Percentiles rank a stretch among this genome's conserved stretches.
These are phyloP conservation scores for Phytophthora foliorum DNA, from an alignment of 352 stramenopile species.

Conservation along the genomic window DNA sequence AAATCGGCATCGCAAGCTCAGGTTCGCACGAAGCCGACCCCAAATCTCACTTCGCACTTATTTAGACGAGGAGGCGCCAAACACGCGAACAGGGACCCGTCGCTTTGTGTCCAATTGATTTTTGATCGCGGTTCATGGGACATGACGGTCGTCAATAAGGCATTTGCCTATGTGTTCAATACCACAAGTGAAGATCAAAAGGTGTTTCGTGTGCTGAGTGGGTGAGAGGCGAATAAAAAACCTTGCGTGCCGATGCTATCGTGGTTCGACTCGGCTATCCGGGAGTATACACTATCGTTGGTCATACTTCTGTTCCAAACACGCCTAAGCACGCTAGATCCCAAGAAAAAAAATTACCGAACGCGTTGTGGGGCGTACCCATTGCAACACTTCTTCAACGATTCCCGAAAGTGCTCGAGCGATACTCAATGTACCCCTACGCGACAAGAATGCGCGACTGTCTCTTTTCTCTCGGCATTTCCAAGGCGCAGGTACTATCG, in stretches of 20 bases:
- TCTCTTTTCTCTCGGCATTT: background rate
- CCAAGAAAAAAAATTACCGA: slow-evolving; percentile 12
- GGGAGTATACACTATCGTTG: background rate
- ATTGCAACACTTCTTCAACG: background rate
- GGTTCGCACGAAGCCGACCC: background rate
- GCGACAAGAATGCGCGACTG: slow-evolving; percentile 1
- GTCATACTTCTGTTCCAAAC: slow-evolving; percentile 9
- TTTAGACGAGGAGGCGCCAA: slow-evolving; percentile 1
- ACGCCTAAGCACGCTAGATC: slow-evolving; percentile 8
- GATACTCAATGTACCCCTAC: slow-evolving; percentile 13
- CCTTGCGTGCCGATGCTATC: background rate
- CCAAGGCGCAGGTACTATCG: slow-evolving; percentile 7
- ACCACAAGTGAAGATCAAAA: slow-evolving; percentile 20
- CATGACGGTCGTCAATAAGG: slow-evolving; percentile 12
- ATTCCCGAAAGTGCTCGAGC: slow-evolving; percentile 4
- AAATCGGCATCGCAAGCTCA: slow-evolving; percentile 6
- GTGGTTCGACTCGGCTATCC: slow-evolving; percentile 2
- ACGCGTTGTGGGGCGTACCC: background rate
- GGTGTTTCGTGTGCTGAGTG: slow-evolving; percentile 4
- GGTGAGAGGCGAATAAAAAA: background rate
- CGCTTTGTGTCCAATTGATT: slow-evolving; percentile 7
- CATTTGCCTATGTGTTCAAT: slow-evolving; percentile 19
- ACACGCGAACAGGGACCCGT: slow-evolving; percentile 10
- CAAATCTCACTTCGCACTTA: slow-evolving; percentile 1
- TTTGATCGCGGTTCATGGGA: slow-evolving; percentile 20